Evolutionary conservation across 371 early-diverging fungal genomes (phyloP), one percentile per base, ranked within the genome.

Genomic region (Mortierella sp.): DNA sequence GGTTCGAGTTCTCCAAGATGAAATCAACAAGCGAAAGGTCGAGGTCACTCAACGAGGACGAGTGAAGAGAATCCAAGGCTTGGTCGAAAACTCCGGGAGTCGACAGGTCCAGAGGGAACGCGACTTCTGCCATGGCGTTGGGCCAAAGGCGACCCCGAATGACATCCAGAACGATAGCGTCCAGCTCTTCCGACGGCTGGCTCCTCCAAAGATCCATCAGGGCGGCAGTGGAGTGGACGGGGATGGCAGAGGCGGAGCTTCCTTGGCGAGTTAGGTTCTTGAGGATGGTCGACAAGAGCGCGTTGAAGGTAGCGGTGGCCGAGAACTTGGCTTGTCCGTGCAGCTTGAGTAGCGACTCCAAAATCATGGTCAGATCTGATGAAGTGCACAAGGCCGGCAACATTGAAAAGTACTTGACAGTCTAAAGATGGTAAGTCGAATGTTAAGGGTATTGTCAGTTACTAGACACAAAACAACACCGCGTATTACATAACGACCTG

Each of bases 141-240:
- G 83, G 80, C 82, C 80, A 79, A 3, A 86, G 76, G 1, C 87
- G 80, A 29, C 83, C 77, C 6, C 73, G 72, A 38, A 82, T 49
- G 35, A 80, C 76, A 27, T 82, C 83, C 41, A 80, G 29, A 12
- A 86, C 87, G 58, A 89, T 83, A 4, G 72, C 72, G 58, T 89
- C 89, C 51, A 89, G 71, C 3, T 89, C 87, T 1, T 84, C 82
- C 46, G 87, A 84, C 1, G 88, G 88, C 46, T 84, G 89, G 6
- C 76, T 77, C 51, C 72, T 70, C 89, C 89, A 89, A 41, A 88
- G 79, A 46, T 74, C 79, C 41, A 88, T 41, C 24, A 86, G 70
- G 8, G 81, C 56, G 8, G 82, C 70, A 29, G 81, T 86, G 49
- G 78, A 83, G 4, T 88, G 70, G 29, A 75, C 68, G 65, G 79